A percentile compares a stretch with the other conserved stretches of the same genome.
Conservation (phyloP, 352 stramenopile genomes). For the Elongisporangium prolatum region DNA sequence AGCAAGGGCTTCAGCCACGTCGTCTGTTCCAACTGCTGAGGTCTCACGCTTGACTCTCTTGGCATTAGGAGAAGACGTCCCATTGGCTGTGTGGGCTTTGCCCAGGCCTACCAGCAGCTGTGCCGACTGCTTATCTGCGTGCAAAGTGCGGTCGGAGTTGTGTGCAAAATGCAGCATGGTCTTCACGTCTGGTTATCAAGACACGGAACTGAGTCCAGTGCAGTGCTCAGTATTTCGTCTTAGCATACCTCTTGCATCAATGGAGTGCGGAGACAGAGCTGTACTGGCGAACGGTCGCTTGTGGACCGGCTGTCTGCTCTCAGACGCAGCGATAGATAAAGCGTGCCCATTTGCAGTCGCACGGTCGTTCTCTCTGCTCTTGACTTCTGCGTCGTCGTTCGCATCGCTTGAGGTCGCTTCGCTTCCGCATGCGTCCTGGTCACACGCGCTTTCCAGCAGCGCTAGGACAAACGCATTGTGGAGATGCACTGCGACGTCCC, state of each 20-base stretch:
- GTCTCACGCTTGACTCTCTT: not conserved
- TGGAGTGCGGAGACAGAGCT: conserved; percentile 3
- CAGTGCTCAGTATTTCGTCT: conserved; percentile 14
- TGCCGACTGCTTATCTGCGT: conserved; percentile 42
- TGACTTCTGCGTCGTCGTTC: conserved; percentile 4
- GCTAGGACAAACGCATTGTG: conserved; percentile 62
- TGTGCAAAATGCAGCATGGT: conserved; percentile 23
- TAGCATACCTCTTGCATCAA: not conserved
- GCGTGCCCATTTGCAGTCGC: conserved; percentile 17
- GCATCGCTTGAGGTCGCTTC: conserved; percentile 6
- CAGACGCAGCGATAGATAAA: conserved; percentile 1
- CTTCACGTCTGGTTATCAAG: conserved; percentile 13
- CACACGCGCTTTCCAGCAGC: conserved; percentile 34
- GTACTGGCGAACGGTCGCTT: conserved; percentile 23
- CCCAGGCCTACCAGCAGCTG: conserved; percentile 53
- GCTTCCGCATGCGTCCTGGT: conserved; percentile 4
- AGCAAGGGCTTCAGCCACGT: too few relatives aligned
- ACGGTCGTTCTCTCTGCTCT: conserved; percentile 4
- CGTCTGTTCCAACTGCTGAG: not conserved
- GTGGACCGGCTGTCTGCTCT: not conserved
- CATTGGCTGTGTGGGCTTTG: conserved; percentile 6
- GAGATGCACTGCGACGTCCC: conserved; percentile 20
- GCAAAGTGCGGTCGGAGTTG: conserved; percentile 6
- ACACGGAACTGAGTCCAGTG: not conserved
- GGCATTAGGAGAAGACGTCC: not conserved